A percentile compares a stretch with the other conserved stretches of the same genome.
Evolutionary conservation across 2,329 filamentous ascomycete species (phyloP).

Genomic region (Colletotrichum graminicola): DNA sequence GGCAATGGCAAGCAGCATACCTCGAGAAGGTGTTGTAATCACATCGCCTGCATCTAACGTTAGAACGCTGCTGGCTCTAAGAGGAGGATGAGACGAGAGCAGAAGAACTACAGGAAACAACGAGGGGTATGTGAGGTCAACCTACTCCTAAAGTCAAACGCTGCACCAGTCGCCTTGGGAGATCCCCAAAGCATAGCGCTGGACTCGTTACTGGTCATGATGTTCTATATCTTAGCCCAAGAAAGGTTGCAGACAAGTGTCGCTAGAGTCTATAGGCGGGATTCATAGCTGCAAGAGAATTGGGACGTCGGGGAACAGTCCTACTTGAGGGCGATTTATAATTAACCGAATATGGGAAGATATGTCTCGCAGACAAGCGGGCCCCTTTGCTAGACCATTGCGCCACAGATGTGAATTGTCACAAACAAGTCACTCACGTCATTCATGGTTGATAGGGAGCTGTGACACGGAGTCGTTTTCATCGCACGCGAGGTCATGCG

Average conservation of each 20-base stretch:
- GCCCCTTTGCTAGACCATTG: too few relatives aligned
- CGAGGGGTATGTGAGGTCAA: neutral
- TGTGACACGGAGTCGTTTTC: neutral
- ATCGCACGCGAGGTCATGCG: neutral
- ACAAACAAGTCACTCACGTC: neutral
- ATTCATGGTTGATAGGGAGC: neutral
- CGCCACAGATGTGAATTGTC: neutral
- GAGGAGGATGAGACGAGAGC: neutral
- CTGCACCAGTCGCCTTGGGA: slow-evolving; percentile 30
- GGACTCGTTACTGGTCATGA: slow-evolving; percentile 8
- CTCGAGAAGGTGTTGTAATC: slow-evolving; percentile 75
- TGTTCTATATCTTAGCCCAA: neutral
- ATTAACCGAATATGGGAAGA: neutral
- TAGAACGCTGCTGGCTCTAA: neutral
- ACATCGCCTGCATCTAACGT: slow-evolving; percentile 65
- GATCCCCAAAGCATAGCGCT: slow-evolving; percentile 38
- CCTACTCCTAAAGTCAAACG: slow-evolving; percentile 41
- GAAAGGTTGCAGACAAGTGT: neutral
- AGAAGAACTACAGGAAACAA: too few relatives aligned
- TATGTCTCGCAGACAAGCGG: neutral
- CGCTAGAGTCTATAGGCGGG: too few relatives aligned
- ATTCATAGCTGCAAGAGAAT: neutral
- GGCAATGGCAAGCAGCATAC: slow-evolving; percentile 79
- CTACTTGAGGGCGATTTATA: too few relatives aligned
- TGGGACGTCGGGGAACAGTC: neutral